A percentile compares a stretch with the other conserved stretches of the same genome.
These are phyloP conservation scores for Populus hybrid DNA, from an alignment of 441 rosid species.

Conservation along the genomic window DNA sequence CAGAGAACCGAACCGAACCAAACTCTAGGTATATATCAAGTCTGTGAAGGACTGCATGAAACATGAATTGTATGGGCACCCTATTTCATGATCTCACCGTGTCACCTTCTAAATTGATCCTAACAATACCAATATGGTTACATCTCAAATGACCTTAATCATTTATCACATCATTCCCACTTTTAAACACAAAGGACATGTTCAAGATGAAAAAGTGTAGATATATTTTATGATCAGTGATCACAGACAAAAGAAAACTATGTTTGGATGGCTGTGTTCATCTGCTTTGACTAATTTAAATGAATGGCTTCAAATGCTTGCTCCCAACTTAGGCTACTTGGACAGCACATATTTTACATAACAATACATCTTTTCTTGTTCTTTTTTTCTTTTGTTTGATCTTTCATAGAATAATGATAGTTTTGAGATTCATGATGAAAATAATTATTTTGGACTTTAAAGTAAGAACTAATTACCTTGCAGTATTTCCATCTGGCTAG, in stretches of 20 bases:
- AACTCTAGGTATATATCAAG: too few species aligned
- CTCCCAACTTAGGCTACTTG: too few species aligned
- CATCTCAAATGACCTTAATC: neutral
- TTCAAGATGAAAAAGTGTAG: too few species aligned
- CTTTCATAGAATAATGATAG: neutral
- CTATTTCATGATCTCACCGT: neutral
- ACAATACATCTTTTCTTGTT: neutral
- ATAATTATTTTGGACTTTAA: conserved; percentile 12
- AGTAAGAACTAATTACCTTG: conserved; percentile 50
- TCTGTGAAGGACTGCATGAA: too few species aligned
- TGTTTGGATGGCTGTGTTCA: too few species aligned
- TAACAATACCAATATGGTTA: neutral
- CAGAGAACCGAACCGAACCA: too few species aligned
- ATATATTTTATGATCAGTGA: too few species aligned
- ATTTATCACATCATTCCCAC: neutral
- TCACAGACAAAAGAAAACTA: too few species aligned
- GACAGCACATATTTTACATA: neutral
- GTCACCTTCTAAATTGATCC: neutral
- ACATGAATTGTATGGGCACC: too few species aligned
- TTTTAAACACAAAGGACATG: too few species aligned
- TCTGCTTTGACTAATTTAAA: neutral
- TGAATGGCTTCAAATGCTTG: neutral
- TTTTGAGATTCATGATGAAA: neutral
- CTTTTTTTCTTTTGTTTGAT: neutral
- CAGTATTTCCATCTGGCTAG: conserved; percentile 51